Percentiles rank a stretch among this genome's conserved stretches.
Evolutionary conservation across 1,139 yeast species (phyloP).

Genomic region (Hyphopichia fennica): DNA sequence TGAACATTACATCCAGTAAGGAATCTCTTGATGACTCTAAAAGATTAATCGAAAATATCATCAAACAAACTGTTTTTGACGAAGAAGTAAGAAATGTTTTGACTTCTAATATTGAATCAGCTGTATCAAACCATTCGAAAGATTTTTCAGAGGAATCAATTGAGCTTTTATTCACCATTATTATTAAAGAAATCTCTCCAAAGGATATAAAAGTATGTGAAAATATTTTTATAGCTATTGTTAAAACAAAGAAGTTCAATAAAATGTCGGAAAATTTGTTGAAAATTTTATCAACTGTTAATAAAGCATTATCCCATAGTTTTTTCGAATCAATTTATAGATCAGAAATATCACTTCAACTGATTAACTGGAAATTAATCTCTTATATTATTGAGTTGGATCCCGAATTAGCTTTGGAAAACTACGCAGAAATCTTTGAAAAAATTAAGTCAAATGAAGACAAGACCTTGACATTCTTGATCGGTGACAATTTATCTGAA

Average conservation of each 20-base stretch:
- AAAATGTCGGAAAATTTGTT: conserved; percentile 40
- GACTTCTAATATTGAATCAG: conserved; percentile 15
- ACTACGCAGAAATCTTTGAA: conserved; percentile 27
- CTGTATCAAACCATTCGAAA: conserved; percentile 12
- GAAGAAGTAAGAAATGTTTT: neutral
- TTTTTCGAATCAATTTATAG: conserved; percentile 44
- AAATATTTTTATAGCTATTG: conserved; percentile 38
- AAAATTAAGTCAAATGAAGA: conserved; percentile 6
- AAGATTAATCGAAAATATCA: neutral
- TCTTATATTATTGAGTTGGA: conserved; percentile 47
- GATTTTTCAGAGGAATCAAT: conserved; percentile 15
- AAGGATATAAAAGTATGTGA: conserved; percentile 41
- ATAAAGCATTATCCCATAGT: conserved; percentile 48
- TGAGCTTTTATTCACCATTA: conserved; percentile 22
- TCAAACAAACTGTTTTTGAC: conserved; percentile 1
- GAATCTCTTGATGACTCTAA: neutral
- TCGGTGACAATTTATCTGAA: conserved; percentile 43
- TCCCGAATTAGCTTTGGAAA: conserved; percentile 48
- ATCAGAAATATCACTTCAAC: conserved; percentile 14
- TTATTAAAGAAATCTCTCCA: conserved; percentile 24
- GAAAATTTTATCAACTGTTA: conserved; percentile 34
- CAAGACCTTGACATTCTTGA: conserved; percentile 9
- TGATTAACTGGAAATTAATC: conserved; percentile 46
- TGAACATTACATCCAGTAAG: neutral
- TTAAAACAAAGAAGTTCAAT: conserved; percentile 24